Percentiles rank a stretch among this genome's conserved stretches.
These are phyloP conservation scores for Colletotrichum cuscutae DNA, from an alignment of 2,329 filamentous ascomycete species.

Conservation along the genomic window DNA sequence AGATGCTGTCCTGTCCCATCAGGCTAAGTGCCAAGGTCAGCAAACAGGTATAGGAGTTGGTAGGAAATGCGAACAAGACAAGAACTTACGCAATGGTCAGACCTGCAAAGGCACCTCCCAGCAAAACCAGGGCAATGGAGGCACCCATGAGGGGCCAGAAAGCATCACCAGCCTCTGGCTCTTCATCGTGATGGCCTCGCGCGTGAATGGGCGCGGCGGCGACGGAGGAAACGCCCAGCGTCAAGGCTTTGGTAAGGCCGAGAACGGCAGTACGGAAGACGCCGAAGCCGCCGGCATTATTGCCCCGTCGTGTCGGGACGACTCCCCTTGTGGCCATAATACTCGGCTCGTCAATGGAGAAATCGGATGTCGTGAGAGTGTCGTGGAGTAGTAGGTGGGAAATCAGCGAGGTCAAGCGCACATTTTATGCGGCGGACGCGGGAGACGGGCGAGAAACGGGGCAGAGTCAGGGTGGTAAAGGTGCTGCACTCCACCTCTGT, in stretches of 20 bases:
- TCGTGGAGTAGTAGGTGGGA: conserved; percentile 4
- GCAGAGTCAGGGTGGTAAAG: conserved; percentile 16
- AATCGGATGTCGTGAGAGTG: conserved; percentile 13
- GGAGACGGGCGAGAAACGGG: conserved; percentile 28
- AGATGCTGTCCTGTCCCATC: conserved; percentile 89
- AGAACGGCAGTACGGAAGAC: conserved; percentile 60
- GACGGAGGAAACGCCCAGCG: conserved; percentile 59
- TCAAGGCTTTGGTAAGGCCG: conserved; percentile 62
- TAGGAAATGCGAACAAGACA: background rate
- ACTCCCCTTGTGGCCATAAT: conserved; percentile 34
- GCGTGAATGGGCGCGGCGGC: conserved; percentile 56
- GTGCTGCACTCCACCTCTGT: conserved; percentile 29
- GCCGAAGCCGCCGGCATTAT: conserved; percentile 46
- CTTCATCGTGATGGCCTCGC: conserved; percentile 52
- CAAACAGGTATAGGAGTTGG: background rate
- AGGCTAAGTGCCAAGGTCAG: conserved; percentile 49
- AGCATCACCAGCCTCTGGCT: conserved; percentile 67
- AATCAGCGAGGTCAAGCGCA: conserved; percentile 30
- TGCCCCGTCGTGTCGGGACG: conserved; percentile 28
- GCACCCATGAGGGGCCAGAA: conserved; percentile 85
- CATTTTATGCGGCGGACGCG: conserved; percentile 35
- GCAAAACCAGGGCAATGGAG: conserved; percentile 83
- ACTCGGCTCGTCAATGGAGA: conserved; percentile 21
- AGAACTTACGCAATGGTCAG: conserved; percentile 82
- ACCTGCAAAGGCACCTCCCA: conserved; percentile 93